Base-by-base conservation (phyloP, 176 grass and related monocot genomes). In the Bolboschoenus planiculmis region DNA sequence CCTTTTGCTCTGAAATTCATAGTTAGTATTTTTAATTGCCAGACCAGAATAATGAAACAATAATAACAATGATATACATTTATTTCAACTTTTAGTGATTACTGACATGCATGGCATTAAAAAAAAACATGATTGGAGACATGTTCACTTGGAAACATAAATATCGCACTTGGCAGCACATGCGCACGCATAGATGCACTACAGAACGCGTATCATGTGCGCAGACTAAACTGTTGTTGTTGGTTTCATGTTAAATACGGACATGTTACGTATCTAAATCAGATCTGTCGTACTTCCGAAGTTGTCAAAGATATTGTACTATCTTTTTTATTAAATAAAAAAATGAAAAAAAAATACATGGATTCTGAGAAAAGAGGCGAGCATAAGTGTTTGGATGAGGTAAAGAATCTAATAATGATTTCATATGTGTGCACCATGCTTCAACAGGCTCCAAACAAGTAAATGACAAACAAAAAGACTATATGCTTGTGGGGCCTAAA, bases 1-100 rank as follows among this genome's bases (percentile, higher is more conserved):
- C 40, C 83, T 95, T 86, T 95, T 95, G 83, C 92, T 98, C 95
- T 98, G 92, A 40, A 80, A 26, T 74, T 87, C 43, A 74, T 54
- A 51, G 35, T 21, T 20, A 68, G 64, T 35, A 68, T 68, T 3
- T 68, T 37, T 40, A 68, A 68, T 40, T 40, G 40, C 36, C 21
- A 31, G 58, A 10, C n/a, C n/a, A n/a, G n/a, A 68, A 21, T n/a
- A 37, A 51, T 27, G 2, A 51, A 58, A 59, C 0, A 29, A 55
- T 54, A 29, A 79, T 20, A 68, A 10, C 31, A 11, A 60, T 0
- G 3, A 63, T 16, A 16, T 18, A 0, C 10, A 23, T 43, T 40
- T 70, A 42, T 43, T 71, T 71, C 0, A 42, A 70, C 7, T 43
- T 70, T 10, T 43, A 68, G 64, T 68, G 66, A 43, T 39, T 37